Evolutionary conservation across 169 alveolate species (phyloP), one percentile per base, ranked within the genome.

Genomic region (Plasmodium inui): DNA sequence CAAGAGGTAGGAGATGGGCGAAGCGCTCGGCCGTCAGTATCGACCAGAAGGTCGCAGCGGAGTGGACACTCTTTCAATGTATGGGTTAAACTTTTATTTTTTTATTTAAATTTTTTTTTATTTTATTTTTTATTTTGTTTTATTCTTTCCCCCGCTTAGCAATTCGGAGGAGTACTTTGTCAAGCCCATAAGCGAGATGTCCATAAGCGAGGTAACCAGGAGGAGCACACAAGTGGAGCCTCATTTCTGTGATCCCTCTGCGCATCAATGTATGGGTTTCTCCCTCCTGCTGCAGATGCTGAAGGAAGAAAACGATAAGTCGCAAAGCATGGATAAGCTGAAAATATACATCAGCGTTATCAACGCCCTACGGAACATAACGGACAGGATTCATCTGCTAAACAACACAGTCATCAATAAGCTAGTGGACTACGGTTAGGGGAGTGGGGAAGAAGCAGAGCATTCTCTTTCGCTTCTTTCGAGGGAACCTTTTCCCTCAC

Each of bases 401-500:
- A 88, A 88, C 53, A 88, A 88, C 22, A 88, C 94, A 14, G 71
- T 88, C 17, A 86, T 88, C 50, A 88, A 88, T 61, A 88, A 88
- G 82, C 78, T 88, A 26, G 94, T 88, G 30, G 94, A 88, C 30
- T 88, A 88, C 53, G 94, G 94, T 88, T 41, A 88, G 71, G 50
- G 37, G n/a, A 67, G n/a, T 3, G 32, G 39, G 10, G 26, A 55
- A 8, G 37, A 19, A 67, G 14, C 74, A 19, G 14, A n/a, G 32
- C 30, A 67, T 26, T 2, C 17, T 26, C 17, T 22, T 67, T 67
- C 17, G 30, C 37, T 67, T 5, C 76, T 22, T 67, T 26, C 76
- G 0, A 67, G 22, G 1, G 1, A 67, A 26, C 39, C 3, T 19
- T 22, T 67, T 67, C 8, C 14, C 14, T 26, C 30, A 9, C 17